Percentiles rank a stretch among this genome's conserved stretches.
Conservation (phyloP, 75 land plant genomes). For the Pseudotsuga menziesii region DNA sequence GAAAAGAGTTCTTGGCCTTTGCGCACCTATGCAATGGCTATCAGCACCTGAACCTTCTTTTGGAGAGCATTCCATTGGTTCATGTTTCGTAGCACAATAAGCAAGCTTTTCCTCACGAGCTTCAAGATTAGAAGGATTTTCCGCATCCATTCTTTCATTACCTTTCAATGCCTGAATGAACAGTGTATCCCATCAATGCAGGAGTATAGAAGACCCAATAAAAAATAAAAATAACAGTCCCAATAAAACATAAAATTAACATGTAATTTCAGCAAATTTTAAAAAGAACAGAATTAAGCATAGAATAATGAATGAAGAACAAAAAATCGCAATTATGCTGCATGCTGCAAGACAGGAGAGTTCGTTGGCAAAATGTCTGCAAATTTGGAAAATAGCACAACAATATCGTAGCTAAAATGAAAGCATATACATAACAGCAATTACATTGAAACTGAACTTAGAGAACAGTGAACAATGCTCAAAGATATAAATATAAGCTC, state of each 20-base stretch:
- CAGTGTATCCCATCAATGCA: not conserved
- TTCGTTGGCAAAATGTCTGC: not conserved
- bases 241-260: not conserved
- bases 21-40: not conserved
- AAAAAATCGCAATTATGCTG: not conserved
- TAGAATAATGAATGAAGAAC: not conserved
- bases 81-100: not conserved
- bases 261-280: not conserved
- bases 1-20: slow-evolving; percentile 1
- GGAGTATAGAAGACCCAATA: not conserved
- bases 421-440: not conserved
- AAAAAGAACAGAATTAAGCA: not conserved
- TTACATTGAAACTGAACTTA: not conserved
- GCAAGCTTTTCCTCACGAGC: not conserved
- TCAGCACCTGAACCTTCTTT: slow-evolving; percentile 5
- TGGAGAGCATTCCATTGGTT: not conserved
- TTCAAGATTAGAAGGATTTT: not conserved
- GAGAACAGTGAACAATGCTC: not conserved
- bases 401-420: not conserved
- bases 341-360: not conserved
- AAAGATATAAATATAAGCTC: not conserved
- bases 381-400: not conserved
- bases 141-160: not conserved
- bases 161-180: slow-evolving; percentile 2
- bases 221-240: not conserved